Base-by-base conservation (phyloP, 106 monocot species). In the Iris macrosiphon region DNA sequence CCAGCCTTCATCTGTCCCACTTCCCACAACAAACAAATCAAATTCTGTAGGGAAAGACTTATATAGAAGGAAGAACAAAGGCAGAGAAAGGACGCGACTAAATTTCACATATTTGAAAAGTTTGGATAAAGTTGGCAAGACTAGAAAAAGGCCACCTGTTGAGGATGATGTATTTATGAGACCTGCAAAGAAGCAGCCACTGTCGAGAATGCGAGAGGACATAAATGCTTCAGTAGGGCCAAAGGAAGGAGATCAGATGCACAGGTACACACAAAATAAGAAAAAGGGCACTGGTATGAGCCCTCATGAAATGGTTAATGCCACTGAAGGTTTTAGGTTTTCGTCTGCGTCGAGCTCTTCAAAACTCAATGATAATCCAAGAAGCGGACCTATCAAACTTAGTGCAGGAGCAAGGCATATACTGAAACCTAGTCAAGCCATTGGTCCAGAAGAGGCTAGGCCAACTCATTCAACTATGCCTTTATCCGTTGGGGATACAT, bases 361-460 rank as follows among this genome's bases (percentile, higher is more conserved):
- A 25, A 75, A 70, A 32, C 6, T 39, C 32, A 41, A 40, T 24
- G 18, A 11, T 33, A 46, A 24, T 8, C 42, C 40, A 20, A 80
- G 65, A 52, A 31, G 67, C 44, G 79, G 88, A 28, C 79, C 79
- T 19, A 31, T 79, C 7, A 88, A 83, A 58, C 48, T 88, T 39
- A 73, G 60, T 59, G 64, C 79, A 23, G 88, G 88, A 46, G 75
- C 79, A 23, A 88, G 73, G 60, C 88, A 88, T 25, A 73, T 88
- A 58, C 59, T 88, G 64, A 83, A 65, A 65, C 82, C 82, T 12
- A 57, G 64, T 64, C 45, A 59, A 12, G 78, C 48, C 25, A 49
- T 37, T 24, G 75, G 75, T 40, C 39, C 46, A 19, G 78, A 63
- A 35, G 64, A 43, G 23, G 47, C 74, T 40, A 58, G 46, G 26